Conservation (phyloP, 805 yeast genomes). For the Myxozyma monticola region DNA sequence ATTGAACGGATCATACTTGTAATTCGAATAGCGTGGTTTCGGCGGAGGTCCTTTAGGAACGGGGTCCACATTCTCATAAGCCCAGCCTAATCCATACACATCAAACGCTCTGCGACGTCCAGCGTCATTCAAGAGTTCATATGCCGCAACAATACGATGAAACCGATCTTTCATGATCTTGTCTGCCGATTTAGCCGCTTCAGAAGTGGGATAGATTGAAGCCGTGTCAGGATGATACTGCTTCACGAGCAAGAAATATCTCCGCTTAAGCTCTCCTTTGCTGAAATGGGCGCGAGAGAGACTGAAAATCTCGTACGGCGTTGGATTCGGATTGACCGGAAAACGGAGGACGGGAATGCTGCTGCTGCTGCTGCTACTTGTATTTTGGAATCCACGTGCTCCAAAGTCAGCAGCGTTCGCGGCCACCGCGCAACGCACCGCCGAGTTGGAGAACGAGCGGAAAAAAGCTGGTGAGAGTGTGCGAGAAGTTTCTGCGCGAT, state of each 20-base stretch:
- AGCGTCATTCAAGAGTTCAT: constrained; percentile 53
- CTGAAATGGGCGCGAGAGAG: constrained; percentile 43
- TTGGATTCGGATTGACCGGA: constrained; percentile 60
- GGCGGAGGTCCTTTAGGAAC: constrained; percentile 1
- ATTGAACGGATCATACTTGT: constrained; percentile 13
- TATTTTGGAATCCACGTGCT: too few species aligned
- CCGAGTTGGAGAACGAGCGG: constrained; percentile 1
- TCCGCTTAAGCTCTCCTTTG: constrained; percentile 45
- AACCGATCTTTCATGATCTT: constrained; percentile 47
- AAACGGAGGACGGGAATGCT: constrained; percentile 57
- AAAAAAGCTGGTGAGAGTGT: background rate
- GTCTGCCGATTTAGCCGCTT: constrained; percentile 36
- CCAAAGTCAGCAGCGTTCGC: background rate
- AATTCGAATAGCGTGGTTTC: constrained; percentile 5
- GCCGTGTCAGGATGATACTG: constrained; percentile 76
- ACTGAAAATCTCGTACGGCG: constrained; percentile 71
- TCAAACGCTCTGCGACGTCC: constrained; percentile 49
- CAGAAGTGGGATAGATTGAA: constrained; percentile 37
- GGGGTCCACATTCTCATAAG: constrained; percentile 8
- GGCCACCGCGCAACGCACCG: background rate
- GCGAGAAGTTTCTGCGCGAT: too few species aligned
- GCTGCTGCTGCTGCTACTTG: too few species aligned
- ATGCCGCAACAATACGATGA: constrained; percentile 58
- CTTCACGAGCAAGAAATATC: constrained; percentile 64
- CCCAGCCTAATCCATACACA: constrained; percentile 40